These are phyloP conservation scores for Alternaria sp. DNA, from an alignment of 2,329 filamentous ascomycete species.

Conservation along the genomic window DNA sequence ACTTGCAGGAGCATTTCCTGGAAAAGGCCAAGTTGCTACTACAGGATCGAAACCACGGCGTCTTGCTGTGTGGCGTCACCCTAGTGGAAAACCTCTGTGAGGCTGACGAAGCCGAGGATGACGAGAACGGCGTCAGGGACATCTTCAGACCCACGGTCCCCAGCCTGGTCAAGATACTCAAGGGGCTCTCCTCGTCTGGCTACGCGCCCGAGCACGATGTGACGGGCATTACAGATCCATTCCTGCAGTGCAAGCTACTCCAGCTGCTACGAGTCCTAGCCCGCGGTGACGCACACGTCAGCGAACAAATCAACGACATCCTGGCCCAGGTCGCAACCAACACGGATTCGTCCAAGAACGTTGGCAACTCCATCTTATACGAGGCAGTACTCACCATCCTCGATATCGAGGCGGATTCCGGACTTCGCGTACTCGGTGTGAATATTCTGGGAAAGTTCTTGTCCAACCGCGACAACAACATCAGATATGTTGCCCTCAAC, in stretches of 20 bases:
- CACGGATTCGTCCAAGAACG: constrained; percentile 97
- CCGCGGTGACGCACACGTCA: constrained; percentile 84
- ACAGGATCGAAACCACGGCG: constrained; percentile 94
- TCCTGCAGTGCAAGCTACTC: constrained; percentile 96
- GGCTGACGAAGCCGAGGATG: constrained; percentile 89
- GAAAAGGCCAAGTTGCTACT: constrained; percentile 91
- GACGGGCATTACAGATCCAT: constrained; percentile 96
- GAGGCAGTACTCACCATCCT: constrained; percentile 97
- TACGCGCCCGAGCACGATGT: constrained; percentile 99
- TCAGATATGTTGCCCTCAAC: constrained; percentile 96
- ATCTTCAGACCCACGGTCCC: constrained; percentile 90
- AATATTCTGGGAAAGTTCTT: constrained; percentile 99
- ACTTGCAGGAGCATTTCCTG: constrained; percentile 95
- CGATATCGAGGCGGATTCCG: constrained; percentile 97
- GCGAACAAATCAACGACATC: constrained; percentile 98
- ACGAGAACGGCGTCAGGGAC: constrained; percentile 88
- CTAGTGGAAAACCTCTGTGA: constrained; percentile 92
- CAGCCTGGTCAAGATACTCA: constrained; percentile 86
- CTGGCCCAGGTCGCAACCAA: constrained; percentile 97
- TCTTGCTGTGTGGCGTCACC: constrained; percentile 90
- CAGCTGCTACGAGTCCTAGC: constrained; percentile 85
- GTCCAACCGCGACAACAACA: constrained; percentile 99
- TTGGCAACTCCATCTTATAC: constrained; percentile 97
- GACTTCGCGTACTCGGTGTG: constrained; percentile 90
- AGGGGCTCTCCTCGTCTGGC: constrained; percentile 90